Percentiles rank a stretch among this genome's conserved stretches.
Conservation (phyloP, 495 filamentous ascomycete species). For the Penicillium flavigenum region DNA sequence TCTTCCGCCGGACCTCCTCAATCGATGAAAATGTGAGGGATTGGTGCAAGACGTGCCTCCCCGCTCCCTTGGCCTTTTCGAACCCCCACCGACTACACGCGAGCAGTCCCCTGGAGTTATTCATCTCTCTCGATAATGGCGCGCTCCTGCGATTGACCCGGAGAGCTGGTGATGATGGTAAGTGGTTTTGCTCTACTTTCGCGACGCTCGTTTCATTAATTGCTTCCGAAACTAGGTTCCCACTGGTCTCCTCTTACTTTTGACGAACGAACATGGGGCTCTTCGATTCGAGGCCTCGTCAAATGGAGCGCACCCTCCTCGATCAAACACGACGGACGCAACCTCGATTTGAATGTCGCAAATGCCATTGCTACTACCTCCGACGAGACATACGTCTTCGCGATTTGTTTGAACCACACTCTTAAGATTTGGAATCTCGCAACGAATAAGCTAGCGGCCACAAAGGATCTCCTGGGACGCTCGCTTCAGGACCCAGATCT, state of each 20-base stretch:
- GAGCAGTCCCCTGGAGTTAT: slow-evolving; percentile 65
- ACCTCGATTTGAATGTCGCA: slow-evolving; percentile 63
- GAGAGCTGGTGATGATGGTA: slow-evolving; percentile 65
- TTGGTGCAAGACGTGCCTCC: slow-evolving; percentile 71
- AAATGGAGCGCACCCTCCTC: slow-evolving; percentile 66
- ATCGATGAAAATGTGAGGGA: slow-evolving; percentile 70
- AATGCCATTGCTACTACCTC: slow-evolving; percentile 64
- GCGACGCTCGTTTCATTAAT: neutral
- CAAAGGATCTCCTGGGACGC: slow-evolving; percentile 67
- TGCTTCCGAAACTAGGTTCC: slow-evolving; percentile 38
- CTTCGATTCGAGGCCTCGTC: slow-evolving; percentile 69
- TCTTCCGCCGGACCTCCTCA: slow-evolving; percentile 65
- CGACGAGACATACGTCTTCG: slow-evolving; percentile 71
- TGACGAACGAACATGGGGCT: slow-evolving; percentile 74
- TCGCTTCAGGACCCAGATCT: slow-evolving; percentile 55
- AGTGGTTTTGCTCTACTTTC: slow-evolving; percentile 15
- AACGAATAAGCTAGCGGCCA: slow-evolving; percentile 67
- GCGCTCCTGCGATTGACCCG: slow-evolving; percentile 71
- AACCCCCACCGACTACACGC: slow-evolving; percentile 79
- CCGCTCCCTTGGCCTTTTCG: slow-evolving; percentile 72
- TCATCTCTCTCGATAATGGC: slow-evolving; percentile 82
- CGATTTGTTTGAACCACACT: slow-evolving; percentile 81
- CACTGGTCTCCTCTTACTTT: slow-evolving; percentile 77
- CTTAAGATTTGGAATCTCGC: slow-evolving; percentile 82
- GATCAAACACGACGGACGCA: slow-evolving; percentile 62